Base-by-base conservation (phyloP, 2,329 filamentous ascomycete species). In the Aureobasidium sp. region DNA sequence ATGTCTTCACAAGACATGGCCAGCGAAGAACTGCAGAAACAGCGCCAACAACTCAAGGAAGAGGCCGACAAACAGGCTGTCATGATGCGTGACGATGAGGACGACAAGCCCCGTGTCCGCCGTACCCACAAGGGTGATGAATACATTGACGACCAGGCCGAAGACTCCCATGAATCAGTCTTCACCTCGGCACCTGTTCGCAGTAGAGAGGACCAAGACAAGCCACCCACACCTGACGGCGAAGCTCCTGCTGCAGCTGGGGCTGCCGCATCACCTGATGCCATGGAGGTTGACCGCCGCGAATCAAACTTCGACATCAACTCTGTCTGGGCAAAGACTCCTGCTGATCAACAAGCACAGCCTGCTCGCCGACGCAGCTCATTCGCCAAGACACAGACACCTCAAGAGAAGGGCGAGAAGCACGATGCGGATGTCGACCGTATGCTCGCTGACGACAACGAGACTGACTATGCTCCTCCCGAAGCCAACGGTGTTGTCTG, bases 51-150 rank as follows among this genome's bases (percentile, higher is more conserved):
- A 67, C 86, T 93, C 81, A 88, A 89, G 73, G 88, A 89, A 55
- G 83, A 85, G 64, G 85, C 86, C 0, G 90, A 94, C 70, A 90
- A 91, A 69, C 89, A 93, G 72, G 89, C 93, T 49, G 92, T 94
- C 50, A 82, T 96, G 37, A 86, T 93, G 63, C 84, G 90, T 41
- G 75, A 78, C 15, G 84, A 89, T 25, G 85, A 89, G 21, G 57
- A 59, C 44, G 82, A 84, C 53, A 91, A 84, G 1, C 89, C 92
- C 4, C 86, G 91, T 3, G 87, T 97, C 62, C 84, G 91, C 68
- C 86, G 90, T 67, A 97, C 93, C 2, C 93, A 97, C 77, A 97
- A 97, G 74, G 94, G 94, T 13, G 92, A 97, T 63, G 94, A 97
- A 71, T 75, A 96, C 16, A 82, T 97, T 16, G 91, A 93, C 64